Evolutionary conservation across 495 filamentous ascomycete genomes (phyloP), one percentile per base, ranked within the genome.

Genomic region (Apodospora peruviana): DNA sequence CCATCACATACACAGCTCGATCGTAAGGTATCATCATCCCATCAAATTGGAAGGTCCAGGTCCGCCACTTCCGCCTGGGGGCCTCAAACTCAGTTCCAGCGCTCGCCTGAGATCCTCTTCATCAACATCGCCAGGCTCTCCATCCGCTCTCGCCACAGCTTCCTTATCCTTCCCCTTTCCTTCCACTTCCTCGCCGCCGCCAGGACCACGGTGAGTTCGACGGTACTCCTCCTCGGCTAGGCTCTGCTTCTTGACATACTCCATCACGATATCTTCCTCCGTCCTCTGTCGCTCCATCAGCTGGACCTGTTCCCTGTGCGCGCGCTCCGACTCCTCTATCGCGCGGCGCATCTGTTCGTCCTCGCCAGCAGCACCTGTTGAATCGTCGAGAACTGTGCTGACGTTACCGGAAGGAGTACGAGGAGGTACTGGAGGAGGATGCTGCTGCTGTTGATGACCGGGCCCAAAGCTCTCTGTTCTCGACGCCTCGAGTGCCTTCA

Each of bases 181-280:
- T 47, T 53, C 12, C 35, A 39, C 43, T 44, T 51, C 34, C 3
- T 29, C 40, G 12, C 32, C 47, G 5, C n/a, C 43, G 5, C 11
- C 18, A 9, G 14, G 7, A 32, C 44, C 51, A 7, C 45, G 51
- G 18, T 50, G 45, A 38, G 62, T 58, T 7, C 54, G 46, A 32
- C 67, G 60, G 58, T 73, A 75, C 53, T 78, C 72, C 45, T 80
- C 78, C 67, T 90, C 86, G 0, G 76, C 74, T 18, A 88, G 56
- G 65, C 86, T 89, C 66, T 89, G 85, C 65, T 79, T 82, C 70
- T 82, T 87, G n/a, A 88, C 75, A 62, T 86, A 87, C 51, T 88
- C 83, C 60, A 91, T 58, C 21, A 91, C 76, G 50, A 86, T 78
- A 23, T 86, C 80, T 59, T 90, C 86, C 64, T 90, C 87, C 0